Conservation (phyloP, 1,284 basidiomycete genomes). For the Irpex lacteus region DNA sequence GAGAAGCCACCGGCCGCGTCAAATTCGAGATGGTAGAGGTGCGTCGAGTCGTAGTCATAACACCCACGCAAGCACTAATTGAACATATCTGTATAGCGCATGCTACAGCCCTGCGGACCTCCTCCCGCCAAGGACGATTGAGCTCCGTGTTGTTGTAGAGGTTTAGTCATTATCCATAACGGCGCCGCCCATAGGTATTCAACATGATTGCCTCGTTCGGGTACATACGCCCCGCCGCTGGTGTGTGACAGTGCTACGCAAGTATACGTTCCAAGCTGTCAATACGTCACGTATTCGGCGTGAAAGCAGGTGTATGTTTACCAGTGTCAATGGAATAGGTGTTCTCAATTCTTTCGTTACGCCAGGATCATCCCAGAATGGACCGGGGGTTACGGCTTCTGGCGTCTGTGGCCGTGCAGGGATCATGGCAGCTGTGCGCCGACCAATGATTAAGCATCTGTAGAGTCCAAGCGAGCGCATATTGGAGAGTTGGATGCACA, state of each 20-base stretch:
- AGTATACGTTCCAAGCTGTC: neutral
- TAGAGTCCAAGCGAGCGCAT: neutral
- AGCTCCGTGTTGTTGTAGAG: neutral
- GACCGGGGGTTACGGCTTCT: neutral
- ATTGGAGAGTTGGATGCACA: neutral
- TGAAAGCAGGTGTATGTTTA: neutral
- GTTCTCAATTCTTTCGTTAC: neutral
- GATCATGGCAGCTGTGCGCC: neutral
- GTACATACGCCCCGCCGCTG: neutral
- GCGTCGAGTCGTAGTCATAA: constrained; percentile 21
- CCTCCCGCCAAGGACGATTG: constrained; percentile 89
- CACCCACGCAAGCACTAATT: neutral
- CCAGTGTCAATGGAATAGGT: neutral
- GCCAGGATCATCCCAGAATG: neutral
- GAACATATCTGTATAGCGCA: constrained; percentile 54
- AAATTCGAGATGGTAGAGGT: constrained; percentile 97
- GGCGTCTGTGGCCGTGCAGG: neutral
- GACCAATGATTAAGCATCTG: constrained; percentile 1
- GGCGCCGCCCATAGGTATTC: neutral
- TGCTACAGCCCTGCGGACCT: constrained; percentile 98
- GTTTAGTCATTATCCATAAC: neutral
- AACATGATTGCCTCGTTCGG: neutral
- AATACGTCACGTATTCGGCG: neutral
- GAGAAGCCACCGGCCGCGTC: constrained; percentile 85
- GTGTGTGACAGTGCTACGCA: neutral